Evolutionary conservation across 768 basidiomycete species (phyloP).

Genomic region (Baorangia bicolor): DNA sequence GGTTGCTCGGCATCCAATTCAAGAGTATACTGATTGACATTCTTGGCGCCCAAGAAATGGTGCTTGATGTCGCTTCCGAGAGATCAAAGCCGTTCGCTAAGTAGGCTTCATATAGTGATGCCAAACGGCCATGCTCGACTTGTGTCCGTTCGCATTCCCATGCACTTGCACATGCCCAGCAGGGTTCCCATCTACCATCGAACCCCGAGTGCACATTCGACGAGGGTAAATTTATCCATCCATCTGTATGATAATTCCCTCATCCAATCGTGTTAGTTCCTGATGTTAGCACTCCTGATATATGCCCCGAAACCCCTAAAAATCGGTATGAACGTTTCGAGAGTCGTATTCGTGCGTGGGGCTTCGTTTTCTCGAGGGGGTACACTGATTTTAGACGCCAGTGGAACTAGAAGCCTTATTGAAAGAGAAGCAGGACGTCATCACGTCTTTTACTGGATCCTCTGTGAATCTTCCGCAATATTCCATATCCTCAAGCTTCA

Average conservation of each 20-base stretch:
- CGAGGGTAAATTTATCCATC: slow-evolving; percentile 45
- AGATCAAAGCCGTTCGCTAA: slow-evolving; percentile 2
- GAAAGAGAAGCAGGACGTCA: slow-evolving; percentile 48
- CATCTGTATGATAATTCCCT: not conserved
- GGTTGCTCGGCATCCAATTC: slow-evolving; percentile 20
- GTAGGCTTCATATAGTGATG: slow-evolving; percentile 49
- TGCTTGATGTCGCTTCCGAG: slow-evolving; percentile 25
- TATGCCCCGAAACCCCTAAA: slow-evolving; percentile 50
- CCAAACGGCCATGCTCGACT: slow-evolving; percentile 74
- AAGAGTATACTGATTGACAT: slow-evolving; percentile 18
- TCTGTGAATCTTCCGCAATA: not conserved
- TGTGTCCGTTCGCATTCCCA: slow-evolving; percentile 75
- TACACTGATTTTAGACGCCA: slow-evolving; percentile 26
- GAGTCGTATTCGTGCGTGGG: slow-evolving; percentile 59
- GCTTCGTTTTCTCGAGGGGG: not conserved
- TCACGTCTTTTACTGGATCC: slow-evolving; percentile 1
- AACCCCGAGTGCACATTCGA: slow-evolving; percentile 77
- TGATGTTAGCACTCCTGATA: slow-evolving; percentile 33
- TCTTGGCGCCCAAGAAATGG: slow-evolving; percentile 53
- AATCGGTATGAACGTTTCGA: slow-evolving; percentile 64
- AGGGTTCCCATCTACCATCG: slow-evolving; percentile 52
- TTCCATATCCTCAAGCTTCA: not conserved
- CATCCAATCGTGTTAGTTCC: slow-evolving; percentile 31
- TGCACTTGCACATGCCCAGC: slow-evolving; percentile 58
- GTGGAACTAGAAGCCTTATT: slow-evolving; percentile 70